These are phyloP conservation scores for Cryptomeria japonica DNA, from an alignment of 75 land plant genomes.

Conservation along the genomic window DNA sequence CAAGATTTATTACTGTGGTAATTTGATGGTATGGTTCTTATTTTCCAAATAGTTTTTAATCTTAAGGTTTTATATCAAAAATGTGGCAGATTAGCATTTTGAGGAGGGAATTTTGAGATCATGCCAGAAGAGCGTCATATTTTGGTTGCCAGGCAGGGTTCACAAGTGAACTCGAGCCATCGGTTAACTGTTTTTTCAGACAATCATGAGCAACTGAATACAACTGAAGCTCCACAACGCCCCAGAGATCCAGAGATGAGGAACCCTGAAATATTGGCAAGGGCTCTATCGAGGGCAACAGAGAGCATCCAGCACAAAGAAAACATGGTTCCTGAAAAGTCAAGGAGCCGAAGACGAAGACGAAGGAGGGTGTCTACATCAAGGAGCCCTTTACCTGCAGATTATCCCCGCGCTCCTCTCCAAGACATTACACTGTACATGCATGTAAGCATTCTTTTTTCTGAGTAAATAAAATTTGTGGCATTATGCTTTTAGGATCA, in stretches of 20 bases:
- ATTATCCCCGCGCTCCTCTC: constrained; percentile 23
- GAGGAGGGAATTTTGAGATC: not conserved
- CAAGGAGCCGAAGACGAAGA: not conserved
- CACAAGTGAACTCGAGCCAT: not conserved
- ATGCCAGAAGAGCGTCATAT: not conserved
- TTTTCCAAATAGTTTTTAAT: not conserved
- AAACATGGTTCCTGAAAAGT: not conserved
- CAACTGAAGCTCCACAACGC: not conserved
- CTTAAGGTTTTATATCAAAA: not conserved
- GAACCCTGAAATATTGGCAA: not conserved
- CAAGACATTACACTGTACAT: constrained; percentile 22
- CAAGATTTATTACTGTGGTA: not conserved
- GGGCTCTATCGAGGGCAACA: not conserved
- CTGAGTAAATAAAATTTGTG: no score
- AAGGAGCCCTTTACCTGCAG: constrained; percentile 21
- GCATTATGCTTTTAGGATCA: no score
- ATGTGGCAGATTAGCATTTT: not conserved
- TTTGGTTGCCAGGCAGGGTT: not conserved
- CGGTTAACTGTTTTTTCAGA: not conserved
- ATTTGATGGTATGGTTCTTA: not conserved
- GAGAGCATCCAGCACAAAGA: not conserved
- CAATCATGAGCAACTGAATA: not conserved
- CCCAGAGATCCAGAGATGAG: not conserved
- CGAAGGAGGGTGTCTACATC: not conserved
- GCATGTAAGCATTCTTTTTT: no score